Evolutionary conservation across 1,139 yeast species (phyloP).

Genomic region (Chernovozyma sophiae-reginae): DNA sequence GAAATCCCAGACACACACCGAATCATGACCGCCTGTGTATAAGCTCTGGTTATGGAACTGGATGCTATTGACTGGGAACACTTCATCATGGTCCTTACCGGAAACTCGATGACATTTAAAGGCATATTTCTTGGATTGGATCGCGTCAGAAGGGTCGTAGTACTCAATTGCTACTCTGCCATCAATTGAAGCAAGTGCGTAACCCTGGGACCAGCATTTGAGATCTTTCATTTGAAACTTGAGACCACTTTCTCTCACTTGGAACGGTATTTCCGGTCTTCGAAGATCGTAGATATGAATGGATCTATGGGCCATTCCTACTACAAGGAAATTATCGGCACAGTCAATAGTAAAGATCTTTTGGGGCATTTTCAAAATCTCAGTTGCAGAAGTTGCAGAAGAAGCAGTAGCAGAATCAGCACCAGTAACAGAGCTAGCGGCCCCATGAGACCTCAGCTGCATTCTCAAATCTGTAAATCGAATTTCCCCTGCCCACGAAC

Average conservation of each 20-base stretch:
- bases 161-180: slow-evolving; percentile 84
- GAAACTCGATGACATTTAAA: slow-evolving; percentile 72
- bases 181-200: slow-evolving; percentile 77
- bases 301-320: slow-evolving; percentile 52
- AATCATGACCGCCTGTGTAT: slow-evolving; percentile 78
- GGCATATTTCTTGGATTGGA: slow-evolving; percentile 58
- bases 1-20: slow-evolving; percentile 76
- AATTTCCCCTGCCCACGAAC: slow-evolving; percentile 53
- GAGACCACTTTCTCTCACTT: slow-evolving; percentile 64
- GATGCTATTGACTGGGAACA: slow-evolving; percentile 73
- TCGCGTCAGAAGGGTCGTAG: slow-evolving; percentile 48
- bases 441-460: too few relatives aligned
- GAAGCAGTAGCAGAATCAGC: too few relatives aligned
- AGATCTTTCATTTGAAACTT: slow-evolving; percentile 67
- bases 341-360: slow-evolving; percentile 69
- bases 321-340: slow-evolving; percentile 42
- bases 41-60: slow-evolving; percentile 47
- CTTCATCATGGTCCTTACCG: slow-evolving; percentile 45
- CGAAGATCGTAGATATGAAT: slow-evolving; percentile 60
- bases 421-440: too few relatives aligned
- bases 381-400: slow-evolving; percentile 3
- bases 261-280: slow-evolving; percentile 40
- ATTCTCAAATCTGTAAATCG: slow-evolving; percentile 33
- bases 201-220: slow-evolving; percentile 53
- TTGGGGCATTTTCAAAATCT: slow-evolving; percentile 28